Evolutionary conservation across 2,329 filamentous ascomycete species (phyloP).

Genomic region (Thielaviopsis musarum): DNA sequence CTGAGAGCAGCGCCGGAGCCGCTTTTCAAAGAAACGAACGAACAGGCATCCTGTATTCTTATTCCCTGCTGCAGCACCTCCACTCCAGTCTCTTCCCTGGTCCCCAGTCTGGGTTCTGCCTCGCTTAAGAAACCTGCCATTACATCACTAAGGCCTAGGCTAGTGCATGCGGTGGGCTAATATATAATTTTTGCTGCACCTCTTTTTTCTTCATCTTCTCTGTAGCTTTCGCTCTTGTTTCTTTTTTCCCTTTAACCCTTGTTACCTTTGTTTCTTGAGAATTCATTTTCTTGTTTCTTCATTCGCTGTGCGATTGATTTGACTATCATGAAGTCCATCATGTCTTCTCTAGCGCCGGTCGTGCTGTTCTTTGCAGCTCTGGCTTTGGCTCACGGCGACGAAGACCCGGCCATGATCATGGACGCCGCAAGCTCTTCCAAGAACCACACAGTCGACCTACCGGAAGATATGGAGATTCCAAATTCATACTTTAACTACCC

Average conservation of each 20-base stretch:
- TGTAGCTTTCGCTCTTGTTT: not conserved
- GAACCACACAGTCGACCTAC: constrained; percentile 2
- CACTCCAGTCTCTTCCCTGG: not conserved
- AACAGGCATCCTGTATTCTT: not conserved
- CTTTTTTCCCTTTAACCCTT: not conserved
- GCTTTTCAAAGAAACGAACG: not conserved
- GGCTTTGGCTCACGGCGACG: constrained; percentile 7
- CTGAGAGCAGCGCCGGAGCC: not conserved
- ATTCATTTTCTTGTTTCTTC: not conserved
- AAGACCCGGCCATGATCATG: constrained; percentile 11
- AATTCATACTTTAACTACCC: constrained; percentile 43
- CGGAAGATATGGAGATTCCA: constrained; percentile 20
- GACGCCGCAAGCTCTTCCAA: constrained; percentile 10
- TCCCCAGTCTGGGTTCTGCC: not conserved
- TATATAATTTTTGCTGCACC: not conserved
- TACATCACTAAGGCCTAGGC: constrained; percentile 3
- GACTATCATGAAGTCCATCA: not conserved
- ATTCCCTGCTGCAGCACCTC: not conserved
- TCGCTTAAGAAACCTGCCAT: constrained; percentile 2
- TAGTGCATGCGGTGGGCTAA: not conserved
- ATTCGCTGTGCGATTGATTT: constrained; percentile 8
- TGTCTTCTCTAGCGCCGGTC: not conserved
- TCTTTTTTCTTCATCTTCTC: not conserved
- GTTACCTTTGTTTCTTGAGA: not conserved
- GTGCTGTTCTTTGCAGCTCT: constrained; percentile 2